Conservation (phyloP, 805 yeast genomes). For the Yarrowia divulgata region DNA sequence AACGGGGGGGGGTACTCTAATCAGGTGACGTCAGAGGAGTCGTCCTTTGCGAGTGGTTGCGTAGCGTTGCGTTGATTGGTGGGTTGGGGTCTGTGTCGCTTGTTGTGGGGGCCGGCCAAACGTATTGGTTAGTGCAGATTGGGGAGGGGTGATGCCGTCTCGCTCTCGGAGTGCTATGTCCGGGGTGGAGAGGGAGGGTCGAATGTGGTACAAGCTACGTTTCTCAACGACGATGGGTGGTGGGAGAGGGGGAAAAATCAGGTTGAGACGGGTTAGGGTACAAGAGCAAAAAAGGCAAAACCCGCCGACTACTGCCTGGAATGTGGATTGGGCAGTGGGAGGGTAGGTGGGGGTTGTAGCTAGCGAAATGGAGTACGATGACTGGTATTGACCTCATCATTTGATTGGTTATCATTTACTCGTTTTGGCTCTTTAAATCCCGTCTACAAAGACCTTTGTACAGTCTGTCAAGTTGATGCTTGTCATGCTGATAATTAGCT, state of each 20-base stretch:
- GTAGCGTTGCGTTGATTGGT: too few relatives aligned
- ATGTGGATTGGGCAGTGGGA: slow-evolving; percentile 6
- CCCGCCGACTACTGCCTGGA: slow-evolving; percentile 28
- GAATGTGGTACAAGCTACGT: slow-evolving; percentile 36
- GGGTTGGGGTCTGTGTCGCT: neutral
- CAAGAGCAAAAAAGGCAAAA: slow-evolving; percentile 33
- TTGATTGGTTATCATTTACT: too few relatives aligned
- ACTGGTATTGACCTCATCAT: too few relatives aligned
- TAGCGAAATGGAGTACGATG: too few relatives aligned
- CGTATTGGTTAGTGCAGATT: neutral
- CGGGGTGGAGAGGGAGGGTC: slow-evolving; percentile 9
- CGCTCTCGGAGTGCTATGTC: slow-evolving; percentile 22
- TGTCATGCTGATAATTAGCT: too few relatives aligned
- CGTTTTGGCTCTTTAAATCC: too few relatives aligned
- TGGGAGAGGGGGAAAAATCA: slow-evolving; percentile 39
- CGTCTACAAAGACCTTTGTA: too few relatives aligned
- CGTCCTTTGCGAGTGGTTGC: too few relatives aligned
- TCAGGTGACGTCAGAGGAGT: neutral
- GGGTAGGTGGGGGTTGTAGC: too few relatives aligned
- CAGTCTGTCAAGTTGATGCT: too few relatives aligned
- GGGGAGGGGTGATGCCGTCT: neutral
- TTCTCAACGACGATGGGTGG: slow-evolving; percentile 39
- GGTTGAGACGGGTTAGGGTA: slow-evolving; percentile 37
- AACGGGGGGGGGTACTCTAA: neutral
- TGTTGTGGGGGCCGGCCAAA: slow-evolving; percentile 31